Conservation (phyloP, 2,329 filamentous ascomycete genomes). For the Fusarium neocosmosporiellum region DNA sequence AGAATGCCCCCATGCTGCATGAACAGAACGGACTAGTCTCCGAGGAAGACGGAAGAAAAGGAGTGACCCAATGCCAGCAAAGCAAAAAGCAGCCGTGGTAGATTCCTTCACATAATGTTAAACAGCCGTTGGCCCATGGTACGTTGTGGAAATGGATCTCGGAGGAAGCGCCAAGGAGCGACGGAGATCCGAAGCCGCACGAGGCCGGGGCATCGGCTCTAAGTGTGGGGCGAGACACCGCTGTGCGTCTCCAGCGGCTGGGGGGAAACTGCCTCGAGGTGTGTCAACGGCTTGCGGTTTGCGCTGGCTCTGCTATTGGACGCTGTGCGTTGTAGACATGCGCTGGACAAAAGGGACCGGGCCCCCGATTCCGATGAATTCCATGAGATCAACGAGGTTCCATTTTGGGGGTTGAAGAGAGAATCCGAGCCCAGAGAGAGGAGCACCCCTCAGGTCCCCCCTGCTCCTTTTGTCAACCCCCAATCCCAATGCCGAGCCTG, state of each 20-base stretch:
- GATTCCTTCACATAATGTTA: conserved; percentile 3
- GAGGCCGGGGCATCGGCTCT: conserved; percentile 43
- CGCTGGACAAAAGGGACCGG: conserved; percentile 14
- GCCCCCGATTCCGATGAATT: conserved; percentile 18
- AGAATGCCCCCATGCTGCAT: conserved; percentile 14
- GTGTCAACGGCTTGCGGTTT: conserved; percentile 11
- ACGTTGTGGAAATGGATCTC: conserved; percentile 7
- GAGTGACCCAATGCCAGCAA: conserved; percentile 13
- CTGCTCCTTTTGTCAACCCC: not conserved
- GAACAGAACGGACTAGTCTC: conserved; percentile 14
- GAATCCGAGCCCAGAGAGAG: not conserved
- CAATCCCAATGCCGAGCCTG: conserved; percentile 32
- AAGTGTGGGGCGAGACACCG: conserved; percentile 34
- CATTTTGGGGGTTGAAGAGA: conserved; percentile 1
- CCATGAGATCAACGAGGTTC: conserved; percentile 8
- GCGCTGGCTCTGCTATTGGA: conserved; percentile 30
- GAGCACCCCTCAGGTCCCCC: not conserved
- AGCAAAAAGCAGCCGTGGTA: not conserved
- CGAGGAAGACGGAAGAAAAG: conserved; percentile 24
- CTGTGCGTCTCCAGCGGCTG: not conserved
- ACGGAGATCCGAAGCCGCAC: conserved; percentile 42
- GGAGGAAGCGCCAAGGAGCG: conserved; percentile 31
- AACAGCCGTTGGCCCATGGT: not conserved
- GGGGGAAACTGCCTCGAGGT: not conserved
- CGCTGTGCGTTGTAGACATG: not conserved